A percentile compares a stretch with the other conserved stretches of the same genome.
These are phyloP conservation scores for Wickerhamiella domercqiae DNA, from an alignment of 805 yeast genomes.

Conservation along the genomic window DNA sequence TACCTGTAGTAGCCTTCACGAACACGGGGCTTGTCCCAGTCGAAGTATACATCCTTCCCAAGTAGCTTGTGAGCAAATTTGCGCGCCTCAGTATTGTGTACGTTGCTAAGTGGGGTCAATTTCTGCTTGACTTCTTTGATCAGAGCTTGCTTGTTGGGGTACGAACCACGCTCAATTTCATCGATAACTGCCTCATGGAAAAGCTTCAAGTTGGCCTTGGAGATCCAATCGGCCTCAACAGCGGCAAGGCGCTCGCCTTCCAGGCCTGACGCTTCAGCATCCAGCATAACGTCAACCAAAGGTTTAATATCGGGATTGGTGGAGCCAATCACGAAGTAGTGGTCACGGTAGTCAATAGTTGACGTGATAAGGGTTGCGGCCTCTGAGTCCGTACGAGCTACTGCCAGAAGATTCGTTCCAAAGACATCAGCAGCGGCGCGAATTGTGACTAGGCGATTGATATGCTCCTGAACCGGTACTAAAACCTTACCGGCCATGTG, in stretches of 20 bases:
- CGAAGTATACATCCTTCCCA: conserved; percentile 72
- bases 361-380: conserved; percentile 92
- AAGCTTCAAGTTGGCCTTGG: conserved; percentile 67
- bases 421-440: conserved; percentile 91
- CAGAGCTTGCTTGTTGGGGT: conserved; percentile 45
- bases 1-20: conserved; percentile 96
- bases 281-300: conserved; percentile 60
- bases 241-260: conserved; percentile 54
- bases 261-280: conserved; percentile 63
- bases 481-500: conserved; percentile 98
- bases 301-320: conserved; percentile 72
- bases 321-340: conserved; percentile 77
- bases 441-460: conserved; percentile 83
- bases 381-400: conserved; percentile 95
- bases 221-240: conserved; percentile 71
- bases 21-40: conserved; percentile 92
- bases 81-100: conserved; percentile 69
- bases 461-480: conserved; percentile 95
- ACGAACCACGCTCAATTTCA: conserved; percentile 47
- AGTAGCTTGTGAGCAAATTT: conserved; percentile 55
- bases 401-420: conserved; percentile 70
- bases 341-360: conserved; percentile 88
- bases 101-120: conserved; percentile 60
- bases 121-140: conserved; percentile 48
- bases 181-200: conserved; percentile 87